Conservation (phyloP, 805 yeast genomes). For the Ascoidea rubescens region DNA sequence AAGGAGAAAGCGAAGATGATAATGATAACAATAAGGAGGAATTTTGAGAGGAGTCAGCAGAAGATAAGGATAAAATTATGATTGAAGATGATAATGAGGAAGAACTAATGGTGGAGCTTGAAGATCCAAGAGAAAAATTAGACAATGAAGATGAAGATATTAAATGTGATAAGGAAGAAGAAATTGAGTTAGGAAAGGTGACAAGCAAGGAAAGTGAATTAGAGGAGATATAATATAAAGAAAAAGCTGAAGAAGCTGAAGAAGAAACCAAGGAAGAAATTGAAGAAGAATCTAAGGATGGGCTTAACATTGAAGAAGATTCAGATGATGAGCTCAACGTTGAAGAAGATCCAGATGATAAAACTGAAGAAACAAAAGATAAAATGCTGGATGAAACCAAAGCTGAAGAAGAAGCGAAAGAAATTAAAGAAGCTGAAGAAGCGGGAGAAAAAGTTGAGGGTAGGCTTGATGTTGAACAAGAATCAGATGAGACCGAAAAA, state of each 20-base stretch:
- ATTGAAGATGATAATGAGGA: neutral
- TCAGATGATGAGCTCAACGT: neutral
- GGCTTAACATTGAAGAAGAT: neutral
- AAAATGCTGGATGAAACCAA: neutral
- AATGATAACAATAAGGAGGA: neutral
- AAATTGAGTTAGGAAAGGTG: neutral
- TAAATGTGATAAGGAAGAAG: no score
- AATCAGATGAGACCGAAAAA: neutral
- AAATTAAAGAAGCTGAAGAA: neutral
- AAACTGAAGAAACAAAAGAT: neutral
- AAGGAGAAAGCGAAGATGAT: neutral
- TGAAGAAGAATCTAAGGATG: neutral
- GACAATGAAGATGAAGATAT: neutral
- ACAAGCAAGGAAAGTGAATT: neutral
- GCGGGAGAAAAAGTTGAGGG: neutral
- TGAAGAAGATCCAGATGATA: neutral
- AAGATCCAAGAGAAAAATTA: neutral
- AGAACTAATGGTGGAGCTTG: neutral
- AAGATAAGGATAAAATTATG: neutral
- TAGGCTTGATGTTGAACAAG: neutral
- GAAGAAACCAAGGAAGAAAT: neutral
- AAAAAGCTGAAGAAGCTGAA: neutral
- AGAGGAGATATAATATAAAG: neutral
- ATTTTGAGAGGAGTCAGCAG: neutral
- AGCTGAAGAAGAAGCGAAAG: neutral